phyloP scores from a whole-genome alignment of 305 asterid species.

The Andrographis paniculata region DNA sequence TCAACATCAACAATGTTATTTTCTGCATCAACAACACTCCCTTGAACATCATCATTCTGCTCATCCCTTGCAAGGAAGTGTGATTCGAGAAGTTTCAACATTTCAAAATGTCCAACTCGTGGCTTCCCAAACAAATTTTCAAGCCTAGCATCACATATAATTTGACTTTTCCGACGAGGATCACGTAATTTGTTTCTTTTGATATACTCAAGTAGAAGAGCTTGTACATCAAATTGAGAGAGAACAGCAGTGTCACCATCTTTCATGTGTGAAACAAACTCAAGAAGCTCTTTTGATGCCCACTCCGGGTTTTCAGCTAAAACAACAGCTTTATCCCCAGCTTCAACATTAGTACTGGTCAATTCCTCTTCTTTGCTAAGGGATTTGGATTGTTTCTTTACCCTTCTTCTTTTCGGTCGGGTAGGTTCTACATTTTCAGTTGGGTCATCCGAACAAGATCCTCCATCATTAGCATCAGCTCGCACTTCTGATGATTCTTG shows the following conservation, averaged over 20 bases:
- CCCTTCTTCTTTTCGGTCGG: slow-evolving; percentile 62
- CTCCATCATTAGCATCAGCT: slow-evolving; percentile 46
- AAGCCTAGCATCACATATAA: slow-evolving; percentile 82
- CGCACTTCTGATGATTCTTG: slow-evolving; percentile 46
- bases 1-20: slow-evolving; percentile 55
- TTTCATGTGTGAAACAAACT: slow-evolving; percentile 93
- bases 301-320: slow-evolving; percentile 50
- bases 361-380: slow-evolving; percentile 32
- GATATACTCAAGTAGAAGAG: slow-evolving; percentile 86
- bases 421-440: slow-evolving; percentile 42
- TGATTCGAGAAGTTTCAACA: slow-evolving; percentile 97
- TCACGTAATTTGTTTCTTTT: slow-evolving; percentile 88
- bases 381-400: slow-evolving; percentile 48
- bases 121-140: slow-evolving; percentile 85
- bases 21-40: slow-evolving; percentile 89
- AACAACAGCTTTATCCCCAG: slow-evolving; percentile 34
- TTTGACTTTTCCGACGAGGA: slow-evolving; percentile 88
- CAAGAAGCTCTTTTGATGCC: slow-evolving; percentile 95
- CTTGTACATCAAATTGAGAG: slow-evolving; percentile 92
- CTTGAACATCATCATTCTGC: slow-evolving; percentile 80
- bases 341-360: slow-evolving; percentile 22
- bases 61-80: slow-evolving; percentile 79
- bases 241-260: slow-evolving; percentile 64
- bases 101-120: slow-evolving; percentile 97
- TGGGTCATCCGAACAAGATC: slow-evolving; percentile 62